Evolutionary conservation across 164 flowering plant genomes (phyloP).

Genomic region (Warburgia ugandensis): DNA sequence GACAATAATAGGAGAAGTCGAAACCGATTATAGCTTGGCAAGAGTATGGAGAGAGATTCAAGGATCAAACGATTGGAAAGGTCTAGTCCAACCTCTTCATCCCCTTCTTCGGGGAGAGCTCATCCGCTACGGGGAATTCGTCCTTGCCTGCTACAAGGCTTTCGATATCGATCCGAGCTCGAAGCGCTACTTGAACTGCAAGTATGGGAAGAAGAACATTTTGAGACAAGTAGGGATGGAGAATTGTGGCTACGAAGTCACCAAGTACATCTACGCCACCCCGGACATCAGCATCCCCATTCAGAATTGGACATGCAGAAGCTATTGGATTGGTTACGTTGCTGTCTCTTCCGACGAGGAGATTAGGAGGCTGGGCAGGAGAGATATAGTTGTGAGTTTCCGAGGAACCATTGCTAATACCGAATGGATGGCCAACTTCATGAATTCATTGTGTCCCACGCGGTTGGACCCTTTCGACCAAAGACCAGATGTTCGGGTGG

Average conservation of each 20-base stretch:
- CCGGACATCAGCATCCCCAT: conserved; percentile 48
- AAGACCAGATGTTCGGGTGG: conserved; percentile 54
- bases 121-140: conserved; percentile 64
- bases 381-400: conserved; percentile 56
- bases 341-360: conserved; percentile 54
- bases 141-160: conserved; percentile 57
- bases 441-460: conserved; percentile 66
- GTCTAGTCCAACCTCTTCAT: conserved; percentile 50
- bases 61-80: conserved; percentile 64
- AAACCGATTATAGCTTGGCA: conserved; percentile 19
- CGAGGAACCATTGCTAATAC: conserved; percentile 66
- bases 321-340: conserved; percentile 77
- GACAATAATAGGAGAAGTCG: conserved; percentile 4
- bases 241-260: conserved; percentile 50
- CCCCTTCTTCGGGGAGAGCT: conserved; percentile 59
- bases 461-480: conserved; percentile 51
- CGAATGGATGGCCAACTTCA: conserved; percentile 78
- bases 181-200: conserved; percentile 57
- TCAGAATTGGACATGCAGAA: conserved; percentile 28
- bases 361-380: conserved; percentile 42
- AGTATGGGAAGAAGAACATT: conserved; percentile 53
- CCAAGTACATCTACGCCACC: conserved; percentile 78
- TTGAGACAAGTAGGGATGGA: conserved; percentile 42
- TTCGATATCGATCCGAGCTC: conserved; percentile 65
- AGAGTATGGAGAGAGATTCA: conserved; percentile 59